phyloP scores from a whole-genome alignment of 2,329 filamentous ascomycete species.

The Penicillium sp. region DNA sequence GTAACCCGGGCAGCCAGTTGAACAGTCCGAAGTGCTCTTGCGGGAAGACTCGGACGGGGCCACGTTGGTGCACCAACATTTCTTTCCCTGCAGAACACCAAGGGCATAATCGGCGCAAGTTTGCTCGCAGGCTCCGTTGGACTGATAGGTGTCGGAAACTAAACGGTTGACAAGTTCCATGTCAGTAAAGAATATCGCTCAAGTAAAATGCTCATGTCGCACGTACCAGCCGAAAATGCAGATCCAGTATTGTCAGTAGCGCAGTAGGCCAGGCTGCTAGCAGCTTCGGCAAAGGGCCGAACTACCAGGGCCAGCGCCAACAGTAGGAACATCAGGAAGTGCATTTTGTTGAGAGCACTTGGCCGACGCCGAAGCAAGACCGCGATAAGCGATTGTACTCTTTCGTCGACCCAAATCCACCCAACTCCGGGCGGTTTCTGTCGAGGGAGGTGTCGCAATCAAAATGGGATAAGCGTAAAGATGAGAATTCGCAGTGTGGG shows the following conservation, averaged over 20 bases:
- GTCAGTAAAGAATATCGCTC: conserved; percentile 7
- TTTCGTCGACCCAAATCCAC: neutral
- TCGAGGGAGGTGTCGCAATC: conserved; percentile 1
- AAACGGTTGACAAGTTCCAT: neutral
- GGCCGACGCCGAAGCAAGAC: neutral
- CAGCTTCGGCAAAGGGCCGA: conserved; percentile 20
- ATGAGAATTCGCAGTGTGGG: conserved; percentile 4
- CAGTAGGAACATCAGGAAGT: conserved; percentile 18
- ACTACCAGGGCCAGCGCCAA: conserved; percentile 31
- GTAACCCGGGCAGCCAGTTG: conserved; percentile 50
- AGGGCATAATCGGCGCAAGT: conserved; percentile 49
- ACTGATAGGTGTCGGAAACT: conserved; percentile 48
- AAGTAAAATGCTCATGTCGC: neutral
- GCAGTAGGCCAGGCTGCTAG: conserved; percentile 42
- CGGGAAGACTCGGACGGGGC: conserved; percentile 41
- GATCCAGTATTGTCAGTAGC: conserved; percentile 50
- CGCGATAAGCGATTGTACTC: neutral
- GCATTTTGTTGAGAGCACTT: conserved; percentile 22
- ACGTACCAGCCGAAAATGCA: conserved; percentile 40
- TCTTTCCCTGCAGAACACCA: conserved; percentile 48
- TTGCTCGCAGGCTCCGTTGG: conserved; percentile 46
- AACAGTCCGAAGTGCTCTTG: conserved; percentile 37
- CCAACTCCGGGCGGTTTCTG: neutral
- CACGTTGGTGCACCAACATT: conserved; percentile 54
- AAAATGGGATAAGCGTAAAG: neutral